Evolutionary conservation across 2,329 filamentous ascomycete genomes (phyloP), one percentile per base, ranked within the genome.

Genomic region (Furcasterigmium furcatum): DNA sequence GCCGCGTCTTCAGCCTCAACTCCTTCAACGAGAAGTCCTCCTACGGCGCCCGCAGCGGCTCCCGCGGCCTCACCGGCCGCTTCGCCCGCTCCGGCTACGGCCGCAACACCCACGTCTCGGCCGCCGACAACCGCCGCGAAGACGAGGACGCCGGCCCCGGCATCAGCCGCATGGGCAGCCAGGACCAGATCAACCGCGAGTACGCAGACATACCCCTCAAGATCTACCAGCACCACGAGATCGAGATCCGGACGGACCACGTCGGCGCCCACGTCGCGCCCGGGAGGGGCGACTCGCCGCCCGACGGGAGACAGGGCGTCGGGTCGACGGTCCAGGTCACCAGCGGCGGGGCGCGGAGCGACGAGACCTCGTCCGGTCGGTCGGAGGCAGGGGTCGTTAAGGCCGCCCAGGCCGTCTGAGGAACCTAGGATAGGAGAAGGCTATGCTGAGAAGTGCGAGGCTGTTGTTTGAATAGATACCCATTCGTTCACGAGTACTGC

Each of bases 181-280:
- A 67, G 47, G 67, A 70, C 48, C 55, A 62, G 27, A 64, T 68
- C 50, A 66, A 65, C 47, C 45, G 52, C 22, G 55, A 52, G 2
- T 60, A 57, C 43, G 52, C 52, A 5, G 40, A 22, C 30, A 52
- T 66, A 30, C 64, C 65, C n/a, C 53, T 68, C 10, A 60, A 61
- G 55, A 67, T 67, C 29, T 68, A 65, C 46, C 61, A 58, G 38
- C 59, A 60, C 29, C 61, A 61, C 48, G 64, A 68, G 40, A 53
- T 67, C 9, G 54, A 59, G 38, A 52, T 68, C 50, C 53, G 25
- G 14, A 39, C 36, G 36, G 18, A 22, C 10, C 36, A 14, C 36
- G 20, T 39, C 18, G 40, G 29, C 18, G 7, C 27, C 16, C 9
- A 42, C 10, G 29, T 34, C 19, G 4, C 16, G 13, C 3, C 18